Evolutionary conservation across 805 yeast species (phyloP), one percentile per base, ranked within the genome.

Genomic region (Saturnispora ahearnii): DNA sequence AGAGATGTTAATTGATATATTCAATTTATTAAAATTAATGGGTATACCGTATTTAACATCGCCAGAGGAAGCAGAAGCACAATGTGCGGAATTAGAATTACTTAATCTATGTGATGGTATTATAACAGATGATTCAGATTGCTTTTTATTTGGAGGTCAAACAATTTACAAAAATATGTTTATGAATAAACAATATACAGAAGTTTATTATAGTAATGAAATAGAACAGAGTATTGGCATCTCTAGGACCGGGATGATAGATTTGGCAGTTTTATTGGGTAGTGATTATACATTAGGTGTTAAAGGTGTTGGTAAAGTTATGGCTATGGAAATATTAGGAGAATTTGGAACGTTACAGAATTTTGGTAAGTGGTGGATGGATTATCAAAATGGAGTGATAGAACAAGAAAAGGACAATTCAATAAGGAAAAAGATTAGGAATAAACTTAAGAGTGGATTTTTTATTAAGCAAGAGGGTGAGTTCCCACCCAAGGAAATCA

Each of bases 61-160:
- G 0, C 99, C 99, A 1, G 88, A 88, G 90, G 99, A 93, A 66
- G 99, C 99, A 1, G 99, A 93, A 68, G 98, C 99, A 0, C 99
- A 93, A 61, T 93, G 99, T 68, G 96, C 96, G 0, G 87, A 84
- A 55, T 67, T 93, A 6, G 65, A 79, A 37, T 61, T 65, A n/a
- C 64, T 89, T 22, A 78, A 76, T 0, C 69, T 93, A 18, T 96
- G 91, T 4, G 98, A 93, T 65, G 99, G 99, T 0, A 84, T 93
- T 5, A 82, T 93, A 24, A 93, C 99, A 0, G 99, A 93, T 67
- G 99, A 93, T 70, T 87, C 96, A 56, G 99, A 93, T 74, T 89
- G 95, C 45, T 93, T 93, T 58, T 65, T 93, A 34, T 93, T 93
- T 71, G 98, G 98, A 0, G 96, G 96, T 1, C 78, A 79, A 48